These are phyloP conservation scores for Dacryopinax spathularia DNA, from an alignment of 768 basidiomycete genomes.

Conservation along the genomic window DNA sequence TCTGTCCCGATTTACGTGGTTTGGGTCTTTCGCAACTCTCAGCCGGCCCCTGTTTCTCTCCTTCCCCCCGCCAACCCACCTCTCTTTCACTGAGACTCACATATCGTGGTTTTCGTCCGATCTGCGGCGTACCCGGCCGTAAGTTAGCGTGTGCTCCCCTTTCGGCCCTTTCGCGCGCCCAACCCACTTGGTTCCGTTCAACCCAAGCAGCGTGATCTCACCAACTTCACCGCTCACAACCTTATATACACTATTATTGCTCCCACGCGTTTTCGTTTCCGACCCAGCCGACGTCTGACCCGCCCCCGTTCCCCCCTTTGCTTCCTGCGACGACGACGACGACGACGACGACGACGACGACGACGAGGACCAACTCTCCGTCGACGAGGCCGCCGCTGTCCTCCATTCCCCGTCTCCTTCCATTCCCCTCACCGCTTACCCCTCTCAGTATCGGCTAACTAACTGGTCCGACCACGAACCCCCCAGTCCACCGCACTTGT, in stretches of 20 bases:
- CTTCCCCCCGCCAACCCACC: not conserved
- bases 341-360: not conserved
- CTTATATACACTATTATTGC: conserved; percentile 3
- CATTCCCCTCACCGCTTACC: conserved; percentile 10
- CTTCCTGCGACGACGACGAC: conserved; percentile 4
- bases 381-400: conserved; percentile 20
- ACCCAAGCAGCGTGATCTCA: not conserved
- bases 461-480: too few species aligned
- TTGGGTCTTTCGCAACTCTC: not conserved
- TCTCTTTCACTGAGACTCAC: not conserved
- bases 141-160: too few species aligned
- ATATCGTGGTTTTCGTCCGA: not conserved
- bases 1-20: too few species aligned
- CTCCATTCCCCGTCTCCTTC: conserved; percentile 11
- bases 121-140: not conserved
- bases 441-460: too few species aligned
- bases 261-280: conserved; percentile 2
- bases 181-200: not conserved
- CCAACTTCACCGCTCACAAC: not conserved
- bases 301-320: too few species aligned
- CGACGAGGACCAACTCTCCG: conserved; percentile 2
- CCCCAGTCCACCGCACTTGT: not conserved
- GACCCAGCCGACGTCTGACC: conserved; percentile 2
- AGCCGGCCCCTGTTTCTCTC: not conserved
- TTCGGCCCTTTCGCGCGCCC: not conserved